These are phyloP conservation scores for Phlegmacium glaucopus DNA, from an alignment of 768 basidiomycete species.

Conservation along the genomic window DNA sequence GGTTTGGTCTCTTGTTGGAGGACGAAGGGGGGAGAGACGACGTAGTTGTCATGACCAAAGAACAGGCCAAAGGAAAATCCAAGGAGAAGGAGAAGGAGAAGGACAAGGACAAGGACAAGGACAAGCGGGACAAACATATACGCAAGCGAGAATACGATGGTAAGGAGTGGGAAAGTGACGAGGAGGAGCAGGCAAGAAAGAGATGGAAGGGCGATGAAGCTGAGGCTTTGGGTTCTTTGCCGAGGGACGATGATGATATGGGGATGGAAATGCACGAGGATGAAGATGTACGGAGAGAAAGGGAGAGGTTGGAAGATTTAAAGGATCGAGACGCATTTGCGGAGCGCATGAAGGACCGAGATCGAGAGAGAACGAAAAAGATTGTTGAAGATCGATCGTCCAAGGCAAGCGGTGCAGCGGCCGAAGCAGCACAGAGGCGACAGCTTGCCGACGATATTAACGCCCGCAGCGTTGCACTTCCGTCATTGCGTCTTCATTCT, in stretches of 20 bases:
- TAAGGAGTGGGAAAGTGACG: slow-evolving; percentile 90
- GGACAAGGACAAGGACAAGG: slow-evolving; percentile 33
- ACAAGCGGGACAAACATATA: slow-evolving; percentile 58
- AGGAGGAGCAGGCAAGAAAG: slow-evolving; percentile 75
- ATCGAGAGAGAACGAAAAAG: slow-evolving; percentile 84
- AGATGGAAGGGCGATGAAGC: slow-evolving; percentile 47
- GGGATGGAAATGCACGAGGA: slow-evolving; percentile 60
- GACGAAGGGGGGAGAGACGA: slow-evolving; percentile 54
- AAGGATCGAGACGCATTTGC: slow-evolving; percentile 93
- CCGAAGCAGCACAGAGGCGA: slow-evolving; percentile 79
- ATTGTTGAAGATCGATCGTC: slow-evolving; percentile 91
- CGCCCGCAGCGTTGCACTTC: slow-evolving; percentile 50
- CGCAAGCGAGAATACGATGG: slow-evolving; percentile 81
- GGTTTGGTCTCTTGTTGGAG: slow-evolving; percentile 82
- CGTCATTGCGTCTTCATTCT: slow-evolving; percentile 81
- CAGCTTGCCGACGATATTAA: slow-evolving; percentile 77
- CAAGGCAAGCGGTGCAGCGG: slow-evolving; percentile 65
- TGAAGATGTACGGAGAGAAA: slow-evolving; percentile 64
- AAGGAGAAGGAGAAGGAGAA: slow-evolving; percentile 28
- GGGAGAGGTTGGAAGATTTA: slow-evolving; percentile 74
- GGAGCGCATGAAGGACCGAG: slow-evolving; percentile 78
- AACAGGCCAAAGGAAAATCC: slow-evolving; percentile 22
- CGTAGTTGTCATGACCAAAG: slow-evolving; percentile 35
- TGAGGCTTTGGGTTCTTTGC: slow-evolving; percentile 12
- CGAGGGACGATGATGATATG: slow-evolving; percentile 36